A percentile compares a stretch with the other conserved stretches of the same genome.
Conservation (phyloP, 2,329 filamentous ascomycete genomes). For the Fusarium algeriense region DNA sequence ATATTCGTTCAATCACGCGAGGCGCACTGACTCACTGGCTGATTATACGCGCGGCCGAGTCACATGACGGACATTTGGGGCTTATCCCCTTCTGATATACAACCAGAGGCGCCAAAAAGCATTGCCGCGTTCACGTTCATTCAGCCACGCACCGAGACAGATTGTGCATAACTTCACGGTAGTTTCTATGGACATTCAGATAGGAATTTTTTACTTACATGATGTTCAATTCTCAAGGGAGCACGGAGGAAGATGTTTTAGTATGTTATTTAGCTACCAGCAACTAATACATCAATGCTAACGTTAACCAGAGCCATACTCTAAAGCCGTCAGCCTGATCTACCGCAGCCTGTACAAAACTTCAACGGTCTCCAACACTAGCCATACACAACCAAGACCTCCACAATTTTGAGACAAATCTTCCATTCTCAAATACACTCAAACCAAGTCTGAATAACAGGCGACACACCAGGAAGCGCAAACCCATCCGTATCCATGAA, state of each 20-base stretch:
- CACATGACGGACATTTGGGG: fast-evolving
- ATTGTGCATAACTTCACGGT: neutral
- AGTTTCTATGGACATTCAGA: neutral
- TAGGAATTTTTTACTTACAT: neutral
- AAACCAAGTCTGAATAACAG: neutral
- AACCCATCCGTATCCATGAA: conserved; percentile 1
- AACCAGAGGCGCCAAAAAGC: neutral
- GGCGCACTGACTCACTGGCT: fast-evolving
- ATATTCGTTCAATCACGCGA: neutral
- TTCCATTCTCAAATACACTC: neutral
- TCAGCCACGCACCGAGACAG: too few relatives aligned
- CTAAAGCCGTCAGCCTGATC: fast-evolving
- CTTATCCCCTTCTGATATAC: fast-evolving
- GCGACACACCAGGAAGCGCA: neutral
- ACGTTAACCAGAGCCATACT: neutral
- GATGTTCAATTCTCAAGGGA: too few relatives aligned
- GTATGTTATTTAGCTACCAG: fast-evolving
- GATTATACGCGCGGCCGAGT: neutral
- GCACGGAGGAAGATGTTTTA: too few relatives aligned
- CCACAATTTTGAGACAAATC: fast-evolving
- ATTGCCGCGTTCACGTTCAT: neutral
- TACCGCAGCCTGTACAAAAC: fast-evolving
- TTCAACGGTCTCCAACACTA: neutral
- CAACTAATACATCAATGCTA: neutral
- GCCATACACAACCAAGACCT: neutral